Evolutionary conservation across 2,329 filamentous ascomycete species (phyloP), one percentile per base, ranked within the genome.

Genomic region (Beauveria asiatica): DNA sequence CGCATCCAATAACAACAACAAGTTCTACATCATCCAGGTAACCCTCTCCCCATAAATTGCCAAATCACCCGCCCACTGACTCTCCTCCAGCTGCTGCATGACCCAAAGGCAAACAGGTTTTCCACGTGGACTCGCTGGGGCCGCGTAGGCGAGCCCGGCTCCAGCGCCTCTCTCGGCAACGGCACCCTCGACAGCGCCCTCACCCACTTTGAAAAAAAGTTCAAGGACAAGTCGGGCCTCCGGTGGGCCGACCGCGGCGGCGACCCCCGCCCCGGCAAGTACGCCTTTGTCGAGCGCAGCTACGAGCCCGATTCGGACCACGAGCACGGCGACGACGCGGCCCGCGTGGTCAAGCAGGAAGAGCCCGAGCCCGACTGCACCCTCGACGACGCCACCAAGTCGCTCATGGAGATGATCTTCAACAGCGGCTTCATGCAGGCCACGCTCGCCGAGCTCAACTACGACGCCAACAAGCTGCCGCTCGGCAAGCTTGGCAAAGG

Each of bases 401-500:
- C 83, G 9, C 75, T 96, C 21, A 86, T 95, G 80, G 76, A 85
- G 62, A 82, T 96, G 64, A 95, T 96, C 62, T 96, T 96, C 78
- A 92, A 95, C 70, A 80, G 84, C 61, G 70, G 85, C 23, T 86
- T 87, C 69, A 91, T 95, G 71, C 77, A 83, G 23, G 80, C 80
- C 21, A 82, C 84, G 41, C 88, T 90, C 85, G 70, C 73, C 1
- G 77, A 81, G 1, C 76, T 90, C 65, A 88, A 89, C 65, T 91
- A 91, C 65, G 86, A 91, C 65, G 78, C 82, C 10, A 79, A 87
- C 64, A 95, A 95, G 71, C 76, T 96, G 45, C 91, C 91, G 0
- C 77, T 96, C 1, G 92, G 91, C 5, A 95, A 94, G 70, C 80
- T 96, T 25, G 90, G 89, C 77, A 91, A 92, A 67, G 75, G 81